Conservation (phyloP, 371 early-diverging fungal genomes). For the Chytridium lagenaria region DNA sequence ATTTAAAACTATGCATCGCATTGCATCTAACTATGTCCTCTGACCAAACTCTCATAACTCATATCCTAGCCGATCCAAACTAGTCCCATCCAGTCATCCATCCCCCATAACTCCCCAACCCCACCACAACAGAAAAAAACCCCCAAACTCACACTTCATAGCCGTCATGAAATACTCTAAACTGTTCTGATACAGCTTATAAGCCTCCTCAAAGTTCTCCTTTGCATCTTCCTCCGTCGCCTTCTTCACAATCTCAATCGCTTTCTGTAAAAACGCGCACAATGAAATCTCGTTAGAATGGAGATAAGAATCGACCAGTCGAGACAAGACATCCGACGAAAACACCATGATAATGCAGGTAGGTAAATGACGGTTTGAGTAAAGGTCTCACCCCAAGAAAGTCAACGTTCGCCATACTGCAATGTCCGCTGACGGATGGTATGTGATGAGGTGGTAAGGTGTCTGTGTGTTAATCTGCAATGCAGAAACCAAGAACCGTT, state of each 20-base stretch:
- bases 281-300: background rate
- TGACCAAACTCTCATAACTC: no score
- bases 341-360: no score
- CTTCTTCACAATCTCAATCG: conserved; percentile 76
- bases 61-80: no score
- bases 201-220: conserved; percentile 91
- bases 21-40: no score
- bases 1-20: no score
- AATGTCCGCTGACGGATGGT: no score
- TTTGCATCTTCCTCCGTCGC: conserved; percentile 93
- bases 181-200: conserved; percentile 81
- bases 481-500: no score
- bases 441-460: no score
- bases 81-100: no score
- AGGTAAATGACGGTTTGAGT: background rate
- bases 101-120: no score
- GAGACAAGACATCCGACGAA: background rate
- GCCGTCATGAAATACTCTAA: conserved; percentile 94
- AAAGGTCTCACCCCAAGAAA: conserved; percentile 39
- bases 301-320: background rate
- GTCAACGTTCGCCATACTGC: conserved; percentile 44
- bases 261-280: conserved; percentile 41
- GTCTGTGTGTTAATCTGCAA: no score
- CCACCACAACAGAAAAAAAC: no score
- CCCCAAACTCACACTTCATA: conserved; percentile 79